A percentile compares a stretch with the other conserved stretches of the same genome.
These are phyloP conservation scores for Phytophthora citrophthora DNA, from an alignment of 352 stramenopile species.

Conservation along the genomic window DNA sequence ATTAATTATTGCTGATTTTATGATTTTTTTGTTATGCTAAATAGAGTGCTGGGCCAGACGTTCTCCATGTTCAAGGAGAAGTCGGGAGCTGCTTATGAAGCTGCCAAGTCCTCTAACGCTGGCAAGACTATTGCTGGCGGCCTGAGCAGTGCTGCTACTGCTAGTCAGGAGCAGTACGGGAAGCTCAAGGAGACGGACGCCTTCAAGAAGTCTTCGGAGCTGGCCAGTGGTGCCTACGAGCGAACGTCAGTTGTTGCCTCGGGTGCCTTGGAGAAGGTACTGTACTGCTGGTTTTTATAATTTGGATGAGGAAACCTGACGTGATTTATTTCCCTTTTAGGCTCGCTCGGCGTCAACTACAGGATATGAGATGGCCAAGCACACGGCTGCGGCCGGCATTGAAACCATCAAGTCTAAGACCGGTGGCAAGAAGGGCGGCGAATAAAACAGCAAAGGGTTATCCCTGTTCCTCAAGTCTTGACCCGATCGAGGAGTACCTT, in stretches of 20 bases:
- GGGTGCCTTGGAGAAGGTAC: conserved; percentile 73
- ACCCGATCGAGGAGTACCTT: conserved; percentile 15
- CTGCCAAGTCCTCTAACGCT: conserved; percentile 81
- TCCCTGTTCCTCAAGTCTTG: conserved; percentile 7
- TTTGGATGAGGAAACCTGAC: conserved; percentile 6
- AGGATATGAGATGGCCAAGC: conserved; percentile 84
- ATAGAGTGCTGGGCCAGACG: conserved; percentile 69
- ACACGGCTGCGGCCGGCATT: conserved; percentile 63
- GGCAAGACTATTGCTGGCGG: conserved; percentile 70
- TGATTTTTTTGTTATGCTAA: too few relatives aligned
- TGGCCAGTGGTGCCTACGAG: conserved; percentile 65
- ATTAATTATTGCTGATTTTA: neutral
- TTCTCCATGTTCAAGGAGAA: conserved; percentile 81
- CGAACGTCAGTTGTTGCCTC: conserved; percentile 71
- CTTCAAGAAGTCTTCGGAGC: conserved; percentile 82
- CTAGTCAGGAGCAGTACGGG: conserved; percentile 73
- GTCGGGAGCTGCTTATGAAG: conserved; percentile 69
- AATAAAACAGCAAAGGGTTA: conserved; percentile 24
- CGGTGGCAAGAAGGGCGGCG: conserved; percentile 63
- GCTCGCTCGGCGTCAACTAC: conserved; percentile 64
- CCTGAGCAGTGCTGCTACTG: conserved; percentile 63
- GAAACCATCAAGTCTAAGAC: conserved; percentile 86
- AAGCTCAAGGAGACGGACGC: conserved; percentile 87
- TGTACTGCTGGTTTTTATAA: neutral
- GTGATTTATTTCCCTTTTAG: conserved; percentile 29